Evolutionary conservation across 2,329 filamentous ascomycete genomes (phyloP).

Genomic region (Mycosphaerella sp.): DNA sequence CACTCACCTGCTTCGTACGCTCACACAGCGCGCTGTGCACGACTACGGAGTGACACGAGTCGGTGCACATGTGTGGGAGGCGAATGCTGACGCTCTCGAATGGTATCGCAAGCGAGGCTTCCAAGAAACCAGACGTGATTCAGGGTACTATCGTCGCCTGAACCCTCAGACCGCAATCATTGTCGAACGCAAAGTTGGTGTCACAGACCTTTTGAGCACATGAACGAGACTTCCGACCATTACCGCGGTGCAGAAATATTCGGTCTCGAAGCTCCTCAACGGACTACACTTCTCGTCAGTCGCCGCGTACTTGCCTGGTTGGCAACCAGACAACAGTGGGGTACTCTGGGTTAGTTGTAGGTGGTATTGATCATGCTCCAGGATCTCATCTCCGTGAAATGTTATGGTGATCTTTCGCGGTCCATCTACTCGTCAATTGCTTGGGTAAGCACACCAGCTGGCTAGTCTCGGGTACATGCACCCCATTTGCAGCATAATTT

Average conservation of each 20-base stretch:
- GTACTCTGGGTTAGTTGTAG: too few relatives aligned
- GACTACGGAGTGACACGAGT: constrained; percentile 48
- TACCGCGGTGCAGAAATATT: not conserved
- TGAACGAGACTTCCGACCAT: not conserved
- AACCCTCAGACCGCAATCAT: constrained; percentile 50
- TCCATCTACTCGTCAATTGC: constrained; percentile 13
- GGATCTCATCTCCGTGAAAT: too few relatives aligned
- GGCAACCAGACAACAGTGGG: too few relatives aligned
- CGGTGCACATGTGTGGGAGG: constrained; percentile 59
- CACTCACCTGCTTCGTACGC: constrained; percentile 44
- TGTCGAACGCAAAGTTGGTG: constrained; percentile 40
- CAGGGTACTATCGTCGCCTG: constrained; percentile 54
- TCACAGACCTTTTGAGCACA: constrained; percentile 20
- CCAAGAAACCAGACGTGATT: constrained; percentile 44
- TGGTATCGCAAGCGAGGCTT: constrained; percentile 58
- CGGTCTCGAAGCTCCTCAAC: not conserved
- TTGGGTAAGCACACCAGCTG: too few relatives aligned
- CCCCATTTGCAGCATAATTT: not conserved
- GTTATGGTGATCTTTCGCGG: too few relatives aligned
- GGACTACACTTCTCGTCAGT: not conserved
- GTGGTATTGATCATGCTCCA: too few relatives aligned
- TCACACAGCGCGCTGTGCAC: constrained; percentile 36
- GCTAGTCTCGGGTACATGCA: not conserved
- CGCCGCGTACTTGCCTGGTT: too few relatives aligned
- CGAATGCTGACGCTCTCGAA: constrained; percentile 52